Conservation (phyloP, 202 grass and related monocot species). For the Schoenoplectus triqueter region DNA sequence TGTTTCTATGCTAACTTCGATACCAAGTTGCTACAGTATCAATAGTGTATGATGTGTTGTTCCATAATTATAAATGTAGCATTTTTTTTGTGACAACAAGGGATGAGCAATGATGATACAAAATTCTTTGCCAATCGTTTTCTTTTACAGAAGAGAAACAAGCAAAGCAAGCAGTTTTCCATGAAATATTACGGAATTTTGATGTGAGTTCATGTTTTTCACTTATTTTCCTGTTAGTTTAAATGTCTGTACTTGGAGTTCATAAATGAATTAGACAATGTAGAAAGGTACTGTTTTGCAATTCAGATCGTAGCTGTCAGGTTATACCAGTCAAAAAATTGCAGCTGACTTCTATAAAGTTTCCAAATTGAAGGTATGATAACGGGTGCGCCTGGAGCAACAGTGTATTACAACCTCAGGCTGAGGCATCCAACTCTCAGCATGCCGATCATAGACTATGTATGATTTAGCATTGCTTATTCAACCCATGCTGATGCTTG, state of each 20-base stretch:
- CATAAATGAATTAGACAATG: background rate
- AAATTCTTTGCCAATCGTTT: background rate
- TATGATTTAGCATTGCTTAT: constrained; percentile 71
- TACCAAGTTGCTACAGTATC: constrained; percentile 83
- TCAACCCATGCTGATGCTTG: constrained; percentile 86
- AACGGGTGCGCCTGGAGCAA: constrained; percentile 74
- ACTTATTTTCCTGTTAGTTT: background rate
- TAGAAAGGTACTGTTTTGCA: background rate
- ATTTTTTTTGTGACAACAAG: too few species aligned
- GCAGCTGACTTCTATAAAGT: background rate
- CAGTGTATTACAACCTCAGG: constrained; percentile 86
- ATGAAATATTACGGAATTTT: background rate
- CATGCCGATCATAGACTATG: constrained; percentile 79
- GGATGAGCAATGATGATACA: background rate
- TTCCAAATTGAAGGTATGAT: constrained; percentile 70
- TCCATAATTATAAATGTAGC: background rate
- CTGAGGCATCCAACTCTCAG: constrained; percentile 80
- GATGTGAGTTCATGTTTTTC: background rate
- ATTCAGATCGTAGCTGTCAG: background rate
- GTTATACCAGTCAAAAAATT: background rate
- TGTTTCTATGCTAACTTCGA: constrained; percentile 86
- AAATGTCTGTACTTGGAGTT: background rate
- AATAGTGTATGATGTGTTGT: constrained; percentile 64
- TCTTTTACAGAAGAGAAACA: too few species aligned
- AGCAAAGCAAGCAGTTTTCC: background rate